Evolutionary conservation across 108 stramenopile genomes (phyloP), one percentile per base, ranked within the genome.

Genomic region (Hondaea fermentalgiana): DNA sequence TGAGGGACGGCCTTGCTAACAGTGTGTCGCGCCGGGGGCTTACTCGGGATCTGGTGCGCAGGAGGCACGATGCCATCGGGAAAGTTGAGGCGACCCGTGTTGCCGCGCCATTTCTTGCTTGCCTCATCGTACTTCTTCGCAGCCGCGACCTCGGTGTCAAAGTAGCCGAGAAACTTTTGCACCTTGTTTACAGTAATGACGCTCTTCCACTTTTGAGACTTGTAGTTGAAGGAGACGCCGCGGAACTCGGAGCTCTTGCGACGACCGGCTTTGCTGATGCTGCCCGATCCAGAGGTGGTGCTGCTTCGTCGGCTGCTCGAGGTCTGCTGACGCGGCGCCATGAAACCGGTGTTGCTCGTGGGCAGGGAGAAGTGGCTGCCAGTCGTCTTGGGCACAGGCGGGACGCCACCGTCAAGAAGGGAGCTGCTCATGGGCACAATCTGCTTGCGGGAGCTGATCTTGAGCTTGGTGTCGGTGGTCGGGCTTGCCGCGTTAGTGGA

Each of bases 191-290:
- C 72, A 51, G 72, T 83, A 43, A 83, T 45, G 23, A 83, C 72
- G 49, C 72, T 83, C 72, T 83, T 83, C 47, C 49, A 83, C 47
- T 51, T 45, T 21, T 83, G 72, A 8, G 72, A 45, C 72, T 83
- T 83, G 72, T 83, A 51, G 72, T 83, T 83, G 49, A 51, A 83
- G 23, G 72, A 83, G 47, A 83, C 72, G 72, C 72, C 72, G 72
- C 72, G 72, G 49, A 25, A 83, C 49, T 45, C 49, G 72, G 72
- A 83, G 72, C 47, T 51, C 72, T 83, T 83, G 47, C 72, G 44
- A 43, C 72, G 72, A 21, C 44, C 72, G 6, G 47, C 49, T 21
- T 83, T 83, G 35, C 60, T 64, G 10, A 64, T 8, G 35, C 35
- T 64, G 55, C 55, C 55, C 60, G 60, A 64, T 10, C 60, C 60